Conservation (phyloP, 768 basidiomycete genomes). For the Kwoniella dejecticola region DNA sequence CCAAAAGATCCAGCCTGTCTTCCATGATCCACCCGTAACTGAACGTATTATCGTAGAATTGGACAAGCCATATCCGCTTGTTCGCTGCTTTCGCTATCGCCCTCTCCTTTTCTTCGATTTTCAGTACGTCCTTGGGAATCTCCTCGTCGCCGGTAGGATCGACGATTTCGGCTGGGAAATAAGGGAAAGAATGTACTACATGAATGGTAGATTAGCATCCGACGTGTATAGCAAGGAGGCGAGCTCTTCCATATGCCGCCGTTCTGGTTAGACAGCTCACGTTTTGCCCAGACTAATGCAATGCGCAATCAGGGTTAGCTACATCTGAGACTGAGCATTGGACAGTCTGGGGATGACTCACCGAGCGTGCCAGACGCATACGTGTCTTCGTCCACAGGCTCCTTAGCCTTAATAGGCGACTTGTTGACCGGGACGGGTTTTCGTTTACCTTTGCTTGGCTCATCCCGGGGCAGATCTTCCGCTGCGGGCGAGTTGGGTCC, state of each 20-base stretch:
- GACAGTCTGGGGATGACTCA: constrained; percentile 14
- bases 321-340: too few species aligned
- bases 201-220: constrained; percentile 5
- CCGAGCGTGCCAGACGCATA: constrained; percentile 41
- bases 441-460: constrained; percentile 1
- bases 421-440: neutral
- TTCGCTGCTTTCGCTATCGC: constrained; percentile 54
- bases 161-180: constrained; percentile 74
- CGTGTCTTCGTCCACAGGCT: constrained; percentile 19
- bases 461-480: neutral
- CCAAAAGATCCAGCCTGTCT: constrained; percentile 66
- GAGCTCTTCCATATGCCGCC: neutral
- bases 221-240: neutral
- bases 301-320: too few species aligned
- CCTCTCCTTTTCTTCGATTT: constrained; percentile 23
- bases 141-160: constrained; percentile 63
- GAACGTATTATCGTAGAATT: constrained; percentile 71
- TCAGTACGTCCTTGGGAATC: constrained; percentile 60
- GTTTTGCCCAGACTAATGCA: constrained; percentile 78
- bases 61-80: constrained; percentile 66
- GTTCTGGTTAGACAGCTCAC: constrained; percentile 16
- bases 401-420: neutral
- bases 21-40: constrained; percentile 67
- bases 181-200: constrained; percentile 65
- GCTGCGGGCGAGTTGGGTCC: too few species aligned